Percentiles rank a stretch among this genome's conserved stretches.
phyloP scores from a whole-genome alignment of 2,329 filamentous ascomycete species.

The Alternaria sp. region DNA sequence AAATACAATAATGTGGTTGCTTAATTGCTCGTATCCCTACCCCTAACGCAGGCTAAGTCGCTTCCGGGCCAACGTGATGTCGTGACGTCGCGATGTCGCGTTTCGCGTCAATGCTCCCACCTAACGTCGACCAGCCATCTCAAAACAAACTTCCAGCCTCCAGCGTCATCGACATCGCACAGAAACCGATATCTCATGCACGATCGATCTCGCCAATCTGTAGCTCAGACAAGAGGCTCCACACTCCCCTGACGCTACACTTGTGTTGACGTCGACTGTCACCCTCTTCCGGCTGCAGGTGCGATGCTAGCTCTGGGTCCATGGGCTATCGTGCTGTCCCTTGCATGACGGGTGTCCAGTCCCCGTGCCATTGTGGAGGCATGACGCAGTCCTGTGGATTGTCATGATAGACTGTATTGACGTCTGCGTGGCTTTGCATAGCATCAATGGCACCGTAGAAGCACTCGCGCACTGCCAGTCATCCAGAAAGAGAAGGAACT shows the following conservation, averaged over 20 bases:
- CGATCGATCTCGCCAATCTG: constrained; percentile 35
- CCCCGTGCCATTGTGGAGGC: neutral
- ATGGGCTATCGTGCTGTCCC: neutral
- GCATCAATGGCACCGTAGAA: neutral
- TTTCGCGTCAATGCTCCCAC: constrained; percentile 21
- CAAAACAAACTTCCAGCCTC: constrained; percentile 14
- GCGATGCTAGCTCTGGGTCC: neutral
- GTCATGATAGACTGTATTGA: neutral
- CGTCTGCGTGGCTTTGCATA: neutral
- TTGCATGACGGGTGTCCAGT: neutral
- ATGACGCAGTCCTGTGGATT: constrained; percentile 3
- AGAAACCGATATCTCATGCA: constrained; percentile 18
- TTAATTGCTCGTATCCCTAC: neutral
- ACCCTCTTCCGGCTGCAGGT: constrained; percentile 2
- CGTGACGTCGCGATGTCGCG: constrained; percentile 25
- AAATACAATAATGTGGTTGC: neutral
- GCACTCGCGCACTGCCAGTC: neutral
- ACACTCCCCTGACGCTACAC: constrained; percentile 31
- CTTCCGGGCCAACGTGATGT: constrained; percentile 11
- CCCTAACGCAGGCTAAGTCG: constrained; percentile 8
- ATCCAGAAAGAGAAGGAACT: neutral
- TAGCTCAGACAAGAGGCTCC: constrained; percentile 17
- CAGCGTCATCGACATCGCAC: constrained; percentile 21
- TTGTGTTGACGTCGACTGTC: constrained; percentile 29
- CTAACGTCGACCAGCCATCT: constrained; percentile 22